phyloP scores from a whole-genome alignment of 306 rosid genomes.

The Corylus avellana region DNA sequence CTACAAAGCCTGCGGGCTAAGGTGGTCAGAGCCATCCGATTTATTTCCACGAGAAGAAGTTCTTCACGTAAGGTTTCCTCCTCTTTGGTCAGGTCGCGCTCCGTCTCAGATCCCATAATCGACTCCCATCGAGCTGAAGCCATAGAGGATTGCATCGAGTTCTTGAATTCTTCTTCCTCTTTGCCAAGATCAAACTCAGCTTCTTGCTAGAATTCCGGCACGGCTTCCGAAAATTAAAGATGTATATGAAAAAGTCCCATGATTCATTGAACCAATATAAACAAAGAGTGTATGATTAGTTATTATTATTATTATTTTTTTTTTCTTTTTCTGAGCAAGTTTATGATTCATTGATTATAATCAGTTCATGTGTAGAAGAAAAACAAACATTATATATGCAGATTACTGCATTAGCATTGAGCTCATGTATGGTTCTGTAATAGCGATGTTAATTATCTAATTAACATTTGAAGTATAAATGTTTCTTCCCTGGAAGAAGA shows the following conservation, averaged over 20 bases:
- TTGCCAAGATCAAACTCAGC: conserved; percentile 60
- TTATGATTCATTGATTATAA: conserved; percentile 3
- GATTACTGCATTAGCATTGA: background rate
- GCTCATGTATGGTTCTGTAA: no score
- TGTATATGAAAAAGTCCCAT: conserved; percentile 12
- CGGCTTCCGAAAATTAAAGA: conserved; percentile 12
- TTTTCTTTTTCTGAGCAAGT: no score
- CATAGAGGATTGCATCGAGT: conserved; percentile 81
- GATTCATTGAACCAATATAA: background rate
- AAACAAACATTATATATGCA: background rate
- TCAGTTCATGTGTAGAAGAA: background rate
- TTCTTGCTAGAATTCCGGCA: conserved; percentile 19
- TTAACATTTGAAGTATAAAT: no score
- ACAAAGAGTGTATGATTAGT: background rate
- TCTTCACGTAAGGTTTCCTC: conserved; percentile 75
- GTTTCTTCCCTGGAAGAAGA: no score
- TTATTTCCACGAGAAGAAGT: conserved; percentile 51
- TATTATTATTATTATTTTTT: no score
- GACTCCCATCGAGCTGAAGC: conserved; percentile 85
- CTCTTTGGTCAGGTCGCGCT: conserved; percentile 64
- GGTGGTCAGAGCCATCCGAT: conserved; percentile 53
- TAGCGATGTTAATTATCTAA: no score
- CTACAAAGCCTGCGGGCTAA: conserved; percentile 63
- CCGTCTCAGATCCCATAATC: conserved; percentile 54
- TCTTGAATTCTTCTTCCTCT: conserved; percentile 83